Percentiles rank a stretch among this genome's conserved stretches.
These are phyloP conservation scores for Fraxinus pennsylvanica DNA, from an alignment of 257 asterid species.

Conservation along the genomic window DNA sequence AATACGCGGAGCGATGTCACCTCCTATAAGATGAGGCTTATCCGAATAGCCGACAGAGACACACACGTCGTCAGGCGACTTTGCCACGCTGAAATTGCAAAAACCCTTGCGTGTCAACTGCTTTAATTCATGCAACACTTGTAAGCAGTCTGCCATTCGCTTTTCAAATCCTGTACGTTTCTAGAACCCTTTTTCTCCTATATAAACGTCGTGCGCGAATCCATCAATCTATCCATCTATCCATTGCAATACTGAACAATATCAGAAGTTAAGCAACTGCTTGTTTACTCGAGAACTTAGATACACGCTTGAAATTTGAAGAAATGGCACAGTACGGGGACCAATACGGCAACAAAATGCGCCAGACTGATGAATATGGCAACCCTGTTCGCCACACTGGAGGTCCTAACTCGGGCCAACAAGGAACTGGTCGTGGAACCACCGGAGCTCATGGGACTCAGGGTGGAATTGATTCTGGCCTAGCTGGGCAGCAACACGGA, in stretches of 20 bases:
- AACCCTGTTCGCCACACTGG: slow-evolving; percentile 37
- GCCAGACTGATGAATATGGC: slow-evolving; percentile 36
- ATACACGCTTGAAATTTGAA: not conserved
- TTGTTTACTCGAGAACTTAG: not conserved
- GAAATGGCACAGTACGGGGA: slow-evolving; percentile 48
- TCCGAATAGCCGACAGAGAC: too few species aligned
- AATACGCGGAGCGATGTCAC: not conserved
- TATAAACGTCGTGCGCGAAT: not conserved
- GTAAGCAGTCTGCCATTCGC: slow-evolving; percentile 1
- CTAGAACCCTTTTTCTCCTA: not conserved
- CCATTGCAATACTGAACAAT: not conserved
- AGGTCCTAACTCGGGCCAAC: slow-evolving; percentile 24
- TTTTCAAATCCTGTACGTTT: not conserved
- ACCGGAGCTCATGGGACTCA: not conserved
- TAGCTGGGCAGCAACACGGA: slow-evolving; percentile 20
- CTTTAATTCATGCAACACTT: not conserved
- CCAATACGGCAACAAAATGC: slow-evolving; percentile 9
- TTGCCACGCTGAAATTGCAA: not conserved
- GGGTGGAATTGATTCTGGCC: not conserved
- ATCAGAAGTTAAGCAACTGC: not conserved
- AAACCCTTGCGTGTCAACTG: not conserved
- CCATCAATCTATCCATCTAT: too few species aligned
- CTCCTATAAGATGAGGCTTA: not conserved
- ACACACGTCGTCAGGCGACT: not conserved
- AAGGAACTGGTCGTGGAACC: slow-evolving; percentile 6